Conservation (phyloP, 805 yeast species). For the Zygotorulaspora florentina region DNA sequence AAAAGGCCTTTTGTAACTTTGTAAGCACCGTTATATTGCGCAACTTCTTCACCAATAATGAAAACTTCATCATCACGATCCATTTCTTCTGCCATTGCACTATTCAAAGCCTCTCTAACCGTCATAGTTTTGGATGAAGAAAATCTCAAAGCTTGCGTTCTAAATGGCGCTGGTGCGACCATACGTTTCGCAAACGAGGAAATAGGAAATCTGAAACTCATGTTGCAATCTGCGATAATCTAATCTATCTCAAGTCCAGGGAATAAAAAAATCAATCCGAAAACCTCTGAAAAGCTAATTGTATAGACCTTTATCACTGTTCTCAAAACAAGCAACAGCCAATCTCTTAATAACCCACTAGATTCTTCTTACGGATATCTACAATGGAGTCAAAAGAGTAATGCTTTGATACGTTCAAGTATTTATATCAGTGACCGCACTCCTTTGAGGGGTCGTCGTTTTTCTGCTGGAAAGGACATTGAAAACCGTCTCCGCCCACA, state of each 20-base stretch:
- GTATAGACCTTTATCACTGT: not conserved
- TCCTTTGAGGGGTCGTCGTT: constrained; percentile 11
- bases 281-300: not conserved
- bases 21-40: constrained; percentile 98
- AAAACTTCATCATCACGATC: constrained; percentile 93
- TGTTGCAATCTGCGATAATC: not conserved
- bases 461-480: constrained; percentile 10
- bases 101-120: constrained; percentile 94
- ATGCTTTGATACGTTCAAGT: not conserved
- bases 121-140: constrained; percentile 62
- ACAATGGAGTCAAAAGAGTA: not conserved
- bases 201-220: constrained; percentile 15
- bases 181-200: constrained; percentile 12
- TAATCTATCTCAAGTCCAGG: not conserved
- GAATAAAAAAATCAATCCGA: not conserved
- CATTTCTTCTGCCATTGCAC: constrained; percentile 94
- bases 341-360: not conserved
- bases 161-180: constrained; percentile 14
- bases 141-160: constrained; percentile 19
- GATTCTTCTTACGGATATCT: not conserved
- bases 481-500: constrained; percentile 11
- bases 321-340: not conserved
- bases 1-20: constrained; percentile 92
- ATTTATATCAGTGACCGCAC: not conserved
- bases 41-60: constrained; percentile 98